phyloP scores from a whole-genome alignment of 768 basidiomycete species.

The Lepiota subincarnata region DNA sequence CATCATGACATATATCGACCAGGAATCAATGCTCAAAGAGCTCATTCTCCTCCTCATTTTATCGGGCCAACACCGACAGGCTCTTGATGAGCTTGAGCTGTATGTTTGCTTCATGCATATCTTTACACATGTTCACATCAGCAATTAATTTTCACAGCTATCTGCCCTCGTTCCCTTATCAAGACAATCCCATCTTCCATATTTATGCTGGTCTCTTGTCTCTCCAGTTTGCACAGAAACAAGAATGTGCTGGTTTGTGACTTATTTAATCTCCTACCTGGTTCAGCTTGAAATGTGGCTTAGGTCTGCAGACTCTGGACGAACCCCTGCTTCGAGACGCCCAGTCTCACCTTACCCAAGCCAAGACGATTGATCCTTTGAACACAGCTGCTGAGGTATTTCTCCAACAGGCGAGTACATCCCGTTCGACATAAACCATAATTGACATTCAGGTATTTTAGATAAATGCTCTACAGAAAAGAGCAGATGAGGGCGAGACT shows the following conservation, averaged over 20 bases:
- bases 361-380: slow-evolving; percentile 53
- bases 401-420: slow-evolving; percentile 41
- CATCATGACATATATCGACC: slow-evolving; percentile 2
- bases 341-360: slow-evolving; percentile 62
- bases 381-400: slow-evolving; percentile 52
- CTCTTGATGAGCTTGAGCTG: slow-evolving; percentile 85
- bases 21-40: slow-evolving; percentile 69
- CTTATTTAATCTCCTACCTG: background rate
- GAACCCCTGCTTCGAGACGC: slow-evolving; percentile 45
- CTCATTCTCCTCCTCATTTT: slow-evolving; percentile 65
- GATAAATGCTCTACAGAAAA: slow-evolving; percentile 6
- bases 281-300: slow-evolving; percentile 3
- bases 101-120: slow-evolving; percentile 31
- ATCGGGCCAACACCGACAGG: slow-evolving; percentile 55
- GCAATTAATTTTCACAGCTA: slow-evolving; percentile 44
- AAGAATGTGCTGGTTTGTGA: slow-evolving; percentile 16
- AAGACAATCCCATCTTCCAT: slow-evolving; percentile 75
- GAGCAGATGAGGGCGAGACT: slow-evolving; percentile 15
- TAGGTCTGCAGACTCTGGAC: slow-evolving; percentile 22
- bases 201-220: slow-evolving; percentile 77
- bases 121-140: slow-evolving; percentile 7
- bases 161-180: slow-evolving; percentile 84
- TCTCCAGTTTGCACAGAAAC: slow-evolving; percentile 54
- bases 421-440: background rate
- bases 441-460: background rate